Base-by-base conservation (phyloP, 192 early-diverging fungal species). In the Phycomyces blakesleeanus region DNA sequence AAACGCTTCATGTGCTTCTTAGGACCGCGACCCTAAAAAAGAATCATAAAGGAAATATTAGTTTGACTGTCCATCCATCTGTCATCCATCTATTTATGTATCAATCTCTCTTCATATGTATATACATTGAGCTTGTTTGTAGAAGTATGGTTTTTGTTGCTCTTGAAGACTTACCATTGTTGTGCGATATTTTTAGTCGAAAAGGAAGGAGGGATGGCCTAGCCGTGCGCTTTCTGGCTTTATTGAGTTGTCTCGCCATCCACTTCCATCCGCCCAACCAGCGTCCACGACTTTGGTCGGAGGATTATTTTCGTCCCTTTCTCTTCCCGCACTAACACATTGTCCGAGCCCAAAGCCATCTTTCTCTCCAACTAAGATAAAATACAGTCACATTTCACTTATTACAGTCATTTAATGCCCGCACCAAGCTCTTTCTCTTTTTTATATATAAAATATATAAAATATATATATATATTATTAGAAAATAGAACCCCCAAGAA, bases 1-100 rank as follows among this genome's bases (percentile, higher is more conserved):
- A 98, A 89, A 71, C 97, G 94, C 93, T 99, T 99, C 89, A 99
- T 86, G 83, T 99, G 97, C 89, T 99, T 98, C 87, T 94, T 96
- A 62, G 93, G 95, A 81, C 97, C 97, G 73, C 97, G 93, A 80
- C 87, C 87, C 93, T 82, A 76, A 26, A n/a, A n/a, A n/a, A n/a
- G n/a, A n/a, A n/a, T n/a, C n/a, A 52, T 54, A 25, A 59, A 12
- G 27, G 18, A 12, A 42, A 25, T 18, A 16, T 10, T 25, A 25
- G 47, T 27, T 40, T 3, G 34, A 29, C 41, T 0, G 3, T 66
- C 27, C 26, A 55, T 47, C 51, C 51, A 68, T 68, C 53, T 51
- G 7, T 34, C 29, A 61, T 68, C 51, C 38, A 68, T 61, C 59
- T 51, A 67, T 68, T 39, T 21, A 68, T 61, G 51, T 51, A 67